A percentile compares a stretch with the other conserved stretches of the same genome.
phyloP scores from a whole-genome alignment of 345 rosid species.

The Cardamine resedifolia region DNA sequence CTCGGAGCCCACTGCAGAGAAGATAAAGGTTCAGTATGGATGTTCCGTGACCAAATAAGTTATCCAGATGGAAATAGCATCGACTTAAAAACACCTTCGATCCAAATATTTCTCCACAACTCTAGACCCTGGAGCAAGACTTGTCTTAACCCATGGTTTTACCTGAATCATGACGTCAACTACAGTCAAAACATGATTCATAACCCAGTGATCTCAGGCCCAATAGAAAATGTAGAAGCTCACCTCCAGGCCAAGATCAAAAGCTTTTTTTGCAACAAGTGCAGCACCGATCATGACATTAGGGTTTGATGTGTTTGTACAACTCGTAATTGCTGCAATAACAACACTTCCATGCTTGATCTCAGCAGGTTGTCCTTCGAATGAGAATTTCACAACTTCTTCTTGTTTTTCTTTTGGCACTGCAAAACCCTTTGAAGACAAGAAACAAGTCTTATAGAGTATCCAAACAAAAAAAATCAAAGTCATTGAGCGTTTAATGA shows the following conservation, averaged over 20 bases:
- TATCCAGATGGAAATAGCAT: neutral
- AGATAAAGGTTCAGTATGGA: conserved; percentile 19
- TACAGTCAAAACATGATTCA: conserved; percentile 10
- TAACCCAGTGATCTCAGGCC: neutral
- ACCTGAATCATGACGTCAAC: conserved; percentile 46
- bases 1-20: conserved; percentile 64
- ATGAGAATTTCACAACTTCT: conserved; percentile 58
- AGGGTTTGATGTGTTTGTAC: conserved; percentile 81
- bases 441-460: neutral
- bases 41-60: neutral
- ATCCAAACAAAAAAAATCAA: conserved; percentile 1
- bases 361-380: conserved; percentile 61
- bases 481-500: neutral
- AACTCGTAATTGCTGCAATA: conserved; percentile 79
- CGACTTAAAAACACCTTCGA: conserved; percentile 47
- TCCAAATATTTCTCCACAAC: conserved; percentile 71
- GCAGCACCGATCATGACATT: conserved; percentile 87
- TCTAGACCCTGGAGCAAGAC: conserved; percentile 84
- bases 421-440: conserved; percentile 63
- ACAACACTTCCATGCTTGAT: conserved; percentile 77
- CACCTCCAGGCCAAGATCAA: conserved; percentile 68
- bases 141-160: conserved; percentile 87
- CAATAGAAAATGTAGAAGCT: conserved; percentile 22
- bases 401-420: conserved; percentile 64
- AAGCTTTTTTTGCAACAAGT: conserved; percentile 78